Percentiles rank a stretch among this genome's conserved stretches.
Evolutionary conservation across 164 flowering plant genomes (phyloP).

Genomic region (Euptelea pleiosperma): DNA sequence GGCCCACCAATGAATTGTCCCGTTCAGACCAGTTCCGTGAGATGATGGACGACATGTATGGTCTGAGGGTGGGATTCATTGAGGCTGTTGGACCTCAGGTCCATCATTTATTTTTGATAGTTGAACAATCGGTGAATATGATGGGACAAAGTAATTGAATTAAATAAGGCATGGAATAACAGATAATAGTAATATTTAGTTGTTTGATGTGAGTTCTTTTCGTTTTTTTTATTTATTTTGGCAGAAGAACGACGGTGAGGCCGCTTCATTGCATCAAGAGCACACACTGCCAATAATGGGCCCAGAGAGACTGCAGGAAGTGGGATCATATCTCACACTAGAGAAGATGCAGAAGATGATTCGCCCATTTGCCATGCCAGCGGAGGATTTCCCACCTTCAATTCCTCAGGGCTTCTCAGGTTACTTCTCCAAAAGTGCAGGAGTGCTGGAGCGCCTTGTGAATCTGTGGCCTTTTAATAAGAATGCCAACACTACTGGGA

Average conservation of each 20-base stretch:
- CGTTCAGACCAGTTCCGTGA: too few species aligned
- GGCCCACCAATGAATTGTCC: too few species aligned
- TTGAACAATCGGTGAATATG: too few species aligned
- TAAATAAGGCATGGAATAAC: too few species aligned
- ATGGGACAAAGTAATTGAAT: too few species aligned
- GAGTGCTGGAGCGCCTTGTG: conserved; percentile 86
- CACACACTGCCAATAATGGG: conserved; percentile 97
- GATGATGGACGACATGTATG: too few species aligned
- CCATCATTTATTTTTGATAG: too few species aligned
- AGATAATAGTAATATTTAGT: background rate
- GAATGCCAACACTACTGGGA: conserved; percentile 50
- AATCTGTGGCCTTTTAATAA: conserved; percentile 93
- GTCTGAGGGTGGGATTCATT: too few species aligned
- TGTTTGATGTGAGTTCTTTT: background rate
- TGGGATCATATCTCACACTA: conserved; percentile 77
- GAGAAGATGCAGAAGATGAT: conserved; percentile 87
- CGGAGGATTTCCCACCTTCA: conserved; percentile 87
- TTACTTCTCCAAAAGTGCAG: conserved; percentile 86
- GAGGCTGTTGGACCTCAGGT: too few species aligned
- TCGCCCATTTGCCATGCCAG: conserved; percentile 96
- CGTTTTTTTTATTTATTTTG: conserved; percentile 8
- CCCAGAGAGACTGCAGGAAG: conserved; percentile 95
- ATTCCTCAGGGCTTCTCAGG: conserved; percentile 92
- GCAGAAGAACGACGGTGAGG: conserved; percentile 70
- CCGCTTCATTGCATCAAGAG: conserved; percentile 79